Evolutionary conservation across 345 rosid species (phyloP).

Genomic region (Brassica nigra): DNA sequence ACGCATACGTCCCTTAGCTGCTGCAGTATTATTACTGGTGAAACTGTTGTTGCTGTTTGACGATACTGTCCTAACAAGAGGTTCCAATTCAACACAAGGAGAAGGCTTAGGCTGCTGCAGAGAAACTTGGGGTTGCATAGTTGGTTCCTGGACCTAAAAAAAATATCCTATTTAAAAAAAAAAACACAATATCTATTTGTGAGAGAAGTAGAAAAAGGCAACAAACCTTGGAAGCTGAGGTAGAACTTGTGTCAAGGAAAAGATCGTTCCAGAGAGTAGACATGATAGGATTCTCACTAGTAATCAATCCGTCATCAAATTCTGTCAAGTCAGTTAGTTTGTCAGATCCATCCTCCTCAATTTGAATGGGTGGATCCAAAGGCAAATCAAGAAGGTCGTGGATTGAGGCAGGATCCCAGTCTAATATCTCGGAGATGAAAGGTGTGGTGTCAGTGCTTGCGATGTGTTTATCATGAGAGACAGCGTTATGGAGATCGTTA

Average conservation of each 20-base stretch:
- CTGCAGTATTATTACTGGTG: background rate
- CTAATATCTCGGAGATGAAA: conserved; percentile 49
- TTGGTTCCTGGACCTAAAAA: conserved; percentile 49
- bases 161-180: background rate
- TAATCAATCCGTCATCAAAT: conserved; percentile 76
- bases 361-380: conserved; percentile 43
- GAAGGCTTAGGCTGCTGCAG: conserved; percentile 50
- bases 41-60: conserved; percentile 40
- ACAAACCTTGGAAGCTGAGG: conserved; percentile 67
- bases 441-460: conserved; percentile 49
- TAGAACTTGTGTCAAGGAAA: conserved; percentile 49
- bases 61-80: conserved; percentile 52
- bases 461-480: conserved; percentile 48
- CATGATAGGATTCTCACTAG: conserved; percentile 60
- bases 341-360: conserved; percentile 52
- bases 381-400: conserved; percentile 59
- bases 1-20: conserved; percentile 76
- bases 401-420: conserved; percentile 56
- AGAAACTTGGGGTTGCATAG: conserved; percentile 42
- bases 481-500: conserved; percentile 54
- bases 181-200: too few species aligned
- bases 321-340: conserved; percentile 60
- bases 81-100: background rate
- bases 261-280: conserved; percentile 61
- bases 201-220: background rate